Percentiles rank a stretch among this genome's conserved stretches.
Conservation (phyloP, 768 basidiomycete species). For the Guyanaporus albipodus region DNA sequence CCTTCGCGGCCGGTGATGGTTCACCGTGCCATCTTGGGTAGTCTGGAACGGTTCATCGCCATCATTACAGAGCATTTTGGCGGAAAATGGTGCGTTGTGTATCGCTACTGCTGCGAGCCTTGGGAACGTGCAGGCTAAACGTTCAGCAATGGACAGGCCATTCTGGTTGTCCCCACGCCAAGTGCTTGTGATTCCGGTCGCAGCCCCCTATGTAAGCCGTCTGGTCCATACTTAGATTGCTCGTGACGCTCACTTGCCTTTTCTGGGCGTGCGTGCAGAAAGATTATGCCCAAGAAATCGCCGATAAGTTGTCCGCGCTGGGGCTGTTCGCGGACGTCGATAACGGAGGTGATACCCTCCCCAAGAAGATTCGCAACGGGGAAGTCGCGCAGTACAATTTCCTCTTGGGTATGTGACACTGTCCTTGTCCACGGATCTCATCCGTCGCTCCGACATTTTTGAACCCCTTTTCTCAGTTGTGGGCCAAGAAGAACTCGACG, state of each 20-base stretch:
- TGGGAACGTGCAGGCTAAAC: background rate
- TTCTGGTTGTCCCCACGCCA: constrained; percentile 99
- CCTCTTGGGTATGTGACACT: constrained; percentile 71
- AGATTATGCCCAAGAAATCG: constrained; percentile 85
- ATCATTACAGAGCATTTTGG: constrained; percentile 97
- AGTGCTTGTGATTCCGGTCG: constrained; percentile 91
- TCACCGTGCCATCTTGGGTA: constrained; percentile 93
- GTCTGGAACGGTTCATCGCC: constrained; percentile 92
- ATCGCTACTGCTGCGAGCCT: background rate
- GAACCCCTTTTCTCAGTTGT: constrained; percentile 57
- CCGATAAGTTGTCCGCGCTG: constrained; percentile 56
- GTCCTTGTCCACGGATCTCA: background rate
- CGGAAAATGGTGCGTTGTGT: constrained; percentile 79
- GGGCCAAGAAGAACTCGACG: constrained; percentile 87
- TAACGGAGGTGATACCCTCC: constrained; percentile 85
- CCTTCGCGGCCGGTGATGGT: constrained; percentile 91
- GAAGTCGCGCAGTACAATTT: constrained; percentile 99
- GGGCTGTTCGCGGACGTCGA: constrained; percentile 92
- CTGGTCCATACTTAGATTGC: background rate
- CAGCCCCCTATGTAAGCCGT: constrained; percentile 73
- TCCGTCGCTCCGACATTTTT: background rate
- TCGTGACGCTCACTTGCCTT: constrained; percentile 3
- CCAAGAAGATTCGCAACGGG: constrained; percentile 96
- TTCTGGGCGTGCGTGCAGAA: constrained; percentile 45
- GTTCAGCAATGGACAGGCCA: constrained; percentile 52